Percentiles rank a stretch among this genome's conserved stretches.
phyloP scores from a whole-genome alignment of 768 basidiomycete species.

The Lactifluus echinatus region DNA sequence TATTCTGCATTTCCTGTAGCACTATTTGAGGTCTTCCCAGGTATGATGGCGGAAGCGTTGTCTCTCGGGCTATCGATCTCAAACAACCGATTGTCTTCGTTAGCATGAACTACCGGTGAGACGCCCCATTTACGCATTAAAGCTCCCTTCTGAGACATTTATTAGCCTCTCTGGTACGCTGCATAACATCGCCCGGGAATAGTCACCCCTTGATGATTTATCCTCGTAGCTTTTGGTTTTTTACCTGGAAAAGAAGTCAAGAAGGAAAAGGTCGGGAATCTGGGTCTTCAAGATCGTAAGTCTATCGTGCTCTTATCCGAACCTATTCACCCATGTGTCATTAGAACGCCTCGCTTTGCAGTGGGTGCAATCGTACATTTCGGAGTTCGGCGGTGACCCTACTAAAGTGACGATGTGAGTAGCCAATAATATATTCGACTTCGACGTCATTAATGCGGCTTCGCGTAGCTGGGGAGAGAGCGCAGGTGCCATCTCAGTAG shows the following conservation, averaged over 20 bases:
- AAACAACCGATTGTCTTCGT: slow-evolving; percentile 23
- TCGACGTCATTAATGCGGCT: slow-evolving; percentile 2
- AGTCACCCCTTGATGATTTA: neutral
- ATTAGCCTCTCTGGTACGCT: slow-evolving; percentile 14
- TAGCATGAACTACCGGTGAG: slow-evolving; percentile 26
- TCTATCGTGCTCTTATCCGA: neutral
- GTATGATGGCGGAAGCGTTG: slow-evolving; percentile 22
- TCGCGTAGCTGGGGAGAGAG: slow-evolving; percentile 39
- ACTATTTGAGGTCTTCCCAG: neutral
- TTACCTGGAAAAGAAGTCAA: slow-evolving; percentile 44
- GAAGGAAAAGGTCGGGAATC: slow-evolving; percentile 45
- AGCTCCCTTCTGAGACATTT: neutral
- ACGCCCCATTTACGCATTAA: neutral
- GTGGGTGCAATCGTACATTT: slow-evolving; percentile 62
- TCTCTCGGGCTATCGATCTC: slow-evolving; percentile 22
- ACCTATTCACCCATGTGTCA: neutral
- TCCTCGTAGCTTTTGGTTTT: slow-evolving; percentile 38
- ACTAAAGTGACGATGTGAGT: slow-evolving; percentile 48
- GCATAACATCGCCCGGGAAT: neutral
- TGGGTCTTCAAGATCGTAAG: slow-evolving; percentile 61
- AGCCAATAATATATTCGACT: neutral
- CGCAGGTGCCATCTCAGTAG: slow-evolving; percentile 44
- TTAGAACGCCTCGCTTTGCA: slow-evolving; percentile 48
- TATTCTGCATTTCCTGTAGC: neutral
- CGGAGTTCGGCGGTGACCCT: slow-evolving; percentile 56